A percentile compares a stretch with the other conserved stretches of the same genome.
These are phyloP conservation scores for Trichoderma koningiopsis DNA, from an alignment of 2,329 filamentous ascomycete species.

Conservation along the genomic window DNA sequence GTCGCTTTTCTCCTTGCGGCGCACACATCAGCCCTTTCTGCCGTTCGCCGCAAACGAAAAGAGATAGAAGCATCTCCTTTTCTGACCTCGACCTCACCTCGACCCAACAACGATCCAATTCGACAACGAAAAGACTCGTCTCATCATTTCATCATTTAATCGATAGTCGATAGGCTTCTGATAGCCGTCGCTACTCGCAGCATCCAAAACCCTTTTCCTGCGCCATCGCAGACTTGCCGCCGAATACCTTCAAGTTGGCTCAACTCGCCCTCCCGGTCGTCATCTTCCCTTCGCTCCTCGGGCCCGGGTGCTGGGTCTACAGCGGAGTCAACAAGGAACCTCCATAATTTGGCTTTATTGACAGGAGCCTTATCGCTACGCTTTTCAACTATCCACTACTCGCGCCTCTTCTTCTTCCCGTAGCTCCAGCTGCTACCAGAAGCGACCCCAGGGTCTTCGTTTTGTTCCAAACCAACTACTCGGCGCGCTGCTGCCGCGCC, in stretches of 20 bases:
- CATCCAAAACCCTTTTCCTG: neutral
- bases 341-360: constrained; percentile 70
- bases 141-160: neutral
- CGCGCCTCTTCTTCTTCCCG: neutral
- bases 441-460: constrained; percentile 28
- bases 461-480: constrained; percentile 38
- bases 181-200: neutral
- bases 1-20: constrained; percentile 23
- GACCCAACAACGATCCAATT: neutral
- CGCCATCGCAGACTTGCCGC: constrained; percentile 13
- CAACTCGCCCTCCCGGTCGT: constrained; percentile 71
- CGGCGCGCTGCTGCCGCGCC: constrained; percentile 44
- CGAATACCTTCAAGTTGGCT: constrained; percentile 85
- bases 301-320: constrained; percentile 91
- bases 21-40: constrained; percentile 22
- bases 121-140: neutral
- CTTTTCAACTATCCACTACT: neutral
- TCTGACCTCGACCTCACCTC: neutral
- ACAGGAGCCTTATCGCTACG: neutral
- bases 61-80: constrained; percentile 15
- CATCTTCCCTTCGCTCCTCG: constrained; percentile 83
- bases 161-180: constrained; percentile 3
- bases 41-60: constrained; percentile 20
- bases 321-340: constrained; percentile 96
- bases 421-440: constrained; percentile 10